Conservation (phyloP, 768 basidiomycete species). For the Strobilomyces confusus region DNA sequence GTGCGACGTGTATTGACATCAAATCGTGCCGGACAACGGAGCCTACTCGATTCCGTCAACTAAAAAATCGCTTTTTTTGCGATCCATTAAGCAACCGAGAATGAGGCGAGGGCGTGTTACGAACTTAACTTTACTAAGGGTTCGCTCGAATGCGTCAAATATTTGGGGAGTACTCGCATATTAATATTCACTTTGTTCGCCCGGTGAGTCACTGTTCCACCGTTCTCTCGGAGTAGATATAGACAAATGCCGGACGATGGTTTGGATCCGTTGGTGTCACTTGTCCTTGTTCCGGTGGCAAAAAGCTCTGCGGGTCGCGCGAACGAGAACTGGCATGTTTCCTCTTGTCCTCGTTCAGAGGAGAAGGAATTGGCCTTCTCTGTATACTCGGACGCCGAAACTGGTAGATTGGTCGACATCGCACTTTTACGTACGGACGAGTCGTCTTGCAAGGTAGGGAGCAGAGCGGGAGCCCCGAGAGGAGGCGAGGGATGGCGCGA, state of each 20-base stretch:
- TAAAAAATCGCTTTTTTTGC: not conserved
- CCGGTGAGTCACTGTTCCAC: not conserved
- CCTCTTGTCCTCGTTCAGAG: not conserved
- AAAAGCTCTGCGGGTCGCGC: conserved; percentile 12
- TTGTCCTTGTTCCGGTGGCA: conserved; percentile 15
- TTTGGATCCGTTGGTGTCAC: not conserved
- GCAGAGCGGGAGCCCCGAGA: not conserved
- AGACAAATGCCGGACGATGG: not conserved
- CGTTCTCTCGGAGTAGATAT: not conserved
- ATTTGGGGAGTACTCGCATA: conserved; percentile 1
- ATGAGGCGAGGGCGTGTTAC: conserved; percentile 22
- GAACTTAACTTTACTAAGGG: conserved; percentile 18
- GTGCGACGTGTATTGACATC: not conserved
- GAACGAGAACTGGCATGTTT: conserved; percentile 2
- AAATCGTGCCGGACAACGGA: not conserved
- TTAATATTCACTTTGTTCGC: conserved; percentile 2
- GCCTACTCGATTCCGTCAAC: conserved; percentile 1
- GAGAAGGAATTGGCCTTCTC: not conserved
- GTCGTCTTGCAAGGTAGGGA: too few species aligned
- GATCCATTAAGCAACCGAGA: conserved; percentile 18
- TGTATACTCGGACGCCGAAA: too few species aligned
- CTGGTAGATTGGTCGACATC: too few species aligned
- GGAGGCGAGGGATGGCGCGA: not conserved
- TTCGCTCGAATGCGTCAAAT: not conserved
- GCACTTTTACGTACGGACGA: too few species aligned